These are phyloP conservation scores for Sarcodon sp. DNA, from an alignment of 768 basidiomycete genomes.

Conservation along the genomic window DNA sequence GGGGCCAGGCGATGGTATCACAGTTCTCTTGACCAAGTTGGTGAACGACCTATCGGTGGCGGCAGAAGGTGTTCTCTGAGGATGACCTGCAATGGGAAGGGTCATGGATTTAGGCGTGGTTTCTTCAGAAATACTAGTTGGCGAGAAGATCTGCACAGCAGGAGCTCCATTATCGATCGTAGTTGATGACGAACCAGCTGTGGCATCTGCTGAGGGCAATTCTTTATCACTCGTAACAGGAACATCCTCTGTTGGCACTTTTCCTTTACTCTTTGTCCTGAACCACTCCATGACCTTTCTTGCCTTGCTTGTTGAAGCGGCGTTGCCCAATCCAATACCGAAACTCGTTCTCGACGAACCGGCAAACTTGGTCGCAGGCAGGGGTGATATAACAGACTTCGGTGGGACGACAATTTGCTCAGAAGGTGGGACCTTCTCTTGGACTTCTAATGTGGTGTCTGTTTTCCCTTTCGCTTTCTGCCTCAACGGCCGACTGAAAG, in stretches of 20 bases:
- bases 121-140: conserved; percentile 7
- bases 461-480: conserved; percentile 10
- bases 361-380: conserved; percentile 12
- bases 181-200: conserved; percentile 5
- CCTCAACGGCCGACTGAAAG: conserved; percentile 44
- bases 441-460: conserved; percentile 12
- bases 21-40: conserved; percentile 17
- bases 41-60: conserved; percentile 29
- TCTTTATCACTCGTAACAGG: conserved; percentile 11
- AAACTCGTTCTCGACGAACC: conserved; percentile 11
- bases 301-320: conserved; percentile 77
- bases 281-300: conserved; percentile 99
- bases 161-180: conserved; percentile 4
- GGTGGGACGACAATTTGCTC: conserved; percentile 5
- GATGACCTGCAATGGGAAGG: conserved; percentile 16
- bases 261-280: conserved; percentile 51
- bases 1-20: conserved; percentile 11
- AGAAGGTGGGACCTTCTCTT: conserved; percentile 17
- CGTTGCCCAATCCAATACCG: conserved; percentile 24
- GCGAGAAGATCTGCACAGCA: conserved; percentile 1
- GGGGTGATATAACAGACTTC: conserved; percentile 7
- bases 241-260: conserved; percentile 17
- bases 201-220: neutral
- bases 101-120: conserved; percentile 5
- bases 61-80: conserved; percentile 30